These are phyloP conservation scores for Lepidium africanum DNA, from an alignment of 345 rosid species.

Conservation along the genomic window DNA sequence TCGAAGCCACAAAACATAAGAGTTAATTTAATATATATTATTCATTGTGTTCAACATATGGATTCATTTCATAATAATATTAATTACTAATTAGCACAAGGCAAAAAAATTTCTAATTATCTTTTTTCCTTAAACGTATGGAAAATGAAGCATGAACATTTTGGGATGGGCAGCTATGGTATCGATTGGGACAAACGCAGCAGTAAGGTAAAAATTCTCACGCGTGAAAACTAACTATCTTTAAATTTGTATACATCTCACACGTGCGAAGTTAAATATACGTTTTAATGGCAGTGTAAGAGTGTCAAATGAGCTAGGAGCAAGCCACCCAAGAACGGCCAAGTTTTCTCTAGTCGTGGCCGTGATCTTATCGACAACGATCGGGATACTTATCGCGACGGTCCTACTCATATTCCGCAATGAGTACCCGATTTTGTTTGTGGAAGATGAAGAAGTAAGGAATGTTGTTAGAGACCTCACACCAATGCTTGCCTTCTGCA, in stretches of 20 bases:
- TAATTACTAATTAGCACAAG: no score
- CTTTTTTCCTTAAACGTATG: background rate
- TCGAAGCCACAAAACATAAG: background rate
- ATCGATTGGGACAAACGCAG: slow-evolving; percentile 72
- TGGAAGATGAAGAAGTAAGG: slow-evolving; percentile 44
- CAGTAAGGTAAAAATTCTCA: slow-evolving; percentile 46
- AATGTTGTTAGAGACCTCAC: slow-evolving; percentile 52
- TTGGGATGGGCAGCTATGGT: slow-evolving; percentile 88
- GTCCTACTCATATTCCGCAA: slow-evolving; percentile 34
- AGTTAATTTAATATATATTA: background rate
- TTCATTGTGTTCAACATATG: no score
- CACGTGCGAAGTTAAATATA: background rate
- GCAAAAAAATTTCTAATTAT: background rate
- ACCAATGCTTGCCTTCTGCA: slow-evolving; percentile 61
- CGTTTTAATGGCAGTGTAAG: slow-evolving; percentile 48
- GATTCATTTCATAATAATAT: no score
- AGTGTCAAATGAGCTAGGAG: slow-evolving; percentile 88
- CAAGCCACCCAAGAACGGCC: slow-evolving; percentile 65
- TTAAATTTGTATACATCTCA: background rate
- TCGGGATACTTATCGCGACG: slow-evolving; percentile 41
- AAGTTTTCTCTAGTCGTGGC: slow-evolving; percentile 67
- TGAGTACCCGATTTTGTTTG: slow-evolving; percentile 57
- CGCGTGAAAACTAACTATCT: background rate
- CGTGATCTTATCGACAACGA: slow-evolving; percentile 33
- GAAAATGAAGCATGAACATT: slow-evolving; percentile 47